phyloP scores from a whole-genome alignment of 345 rosid genomes.

The Schrenkiella parvula region DNA sequence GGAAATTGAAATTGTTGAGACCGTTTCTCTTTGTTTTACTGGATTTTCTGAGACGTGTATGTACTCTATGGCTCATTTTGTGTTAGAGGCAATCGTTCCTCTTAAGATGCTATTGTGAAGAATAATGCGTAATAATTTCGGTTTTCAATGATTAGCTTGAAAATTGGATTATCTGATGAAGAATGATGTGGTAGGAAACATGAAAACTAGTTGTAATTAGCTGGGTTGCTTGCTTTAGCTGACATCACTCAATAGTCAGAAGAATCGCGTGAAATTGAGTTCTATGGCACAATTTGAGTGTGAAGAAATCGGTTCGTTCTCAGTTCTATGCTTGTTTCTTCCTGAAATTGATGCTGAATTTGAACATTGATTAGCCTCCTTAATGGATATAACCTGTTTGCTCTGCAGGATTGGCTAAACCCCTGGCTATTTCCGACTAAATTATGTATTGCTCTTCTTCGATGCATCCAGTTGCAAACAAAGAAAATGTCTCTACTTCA shows the following conservation, averaged over 20 bases:
- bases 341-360: constrained; percentile 5
- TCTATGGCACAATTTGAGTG: neutral
- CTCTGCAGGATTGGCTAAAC: constrained; percentile 23
- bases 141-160: neutral
- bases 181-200: neutral
- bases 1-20: neutral
- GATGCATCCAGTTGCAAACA: constrained; percentile 56
- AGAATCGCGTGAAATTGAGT: constrained; percentile 4
- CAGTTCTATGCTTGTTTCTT: neutral
- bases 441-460: constrained; percentile 31
- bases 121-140: neutral
- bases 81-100: neutral
- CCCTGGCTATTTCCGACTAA: neutral
- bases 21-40: neutral
- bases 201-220: neutral
- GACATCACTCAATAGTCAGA: neutral
- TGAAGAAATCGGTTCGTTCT: neutral
- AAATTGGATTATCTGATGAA: neutral
- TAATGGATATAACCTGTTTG: neutral
- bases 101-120: neutral
- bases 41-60: neutral
- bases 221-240: neutral
- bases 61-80: neutral
- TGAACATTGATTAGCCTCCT: neutral
- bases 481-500: constrained; percentile 45